Base-by-base conservation (phyloP, 805 yeast species). In the Pichia ethanolica region DNA sequence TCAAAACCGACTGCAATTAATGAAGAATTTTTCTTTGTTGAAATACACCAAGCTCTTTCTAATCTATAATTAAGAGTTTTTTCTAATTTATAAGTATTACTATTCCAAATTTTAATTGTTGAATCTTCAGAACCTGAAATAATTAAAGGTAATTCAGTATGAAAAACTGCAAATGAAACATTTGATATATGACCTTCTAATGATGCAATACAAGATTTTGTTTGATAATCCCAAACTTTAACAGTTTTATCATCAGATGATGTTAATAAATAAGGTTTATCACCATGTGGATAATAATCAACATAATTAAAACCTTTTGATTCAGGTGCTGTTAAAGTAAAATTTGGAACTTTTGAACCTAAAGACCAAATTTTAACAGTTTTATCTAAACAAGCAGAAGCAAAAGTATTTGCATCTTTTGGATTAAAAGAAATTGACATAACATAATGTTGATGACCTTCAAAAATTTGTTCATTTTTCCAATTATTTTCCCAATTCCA, bases 401-500 rank as follows among this genome's bases (percentile, higher is more conserved):
- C 99, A 76, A 93, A 93, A 38, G 97, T 91, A 70, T 86, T 89
- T 57, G 96, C 89, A 69, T 93, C 99, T 71, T 91, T 93, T 51
- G 99, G 98, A 70, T 93, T 93, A 74, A 93, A 88, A 42, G 93
- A 89, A 47, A 93, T 80, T 48, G 89, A 81, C 96, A 93, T 89
- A 47, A 93, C 90, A 67, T 86, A 93, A 69, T 93, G 97, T 66
- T 82, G 88, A 68, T 93, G 99, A 51, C 99, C 98, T 69, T 88
- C 96, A 65, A 86, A 93, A 36, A 83, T 80, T 67, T 88, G 97
- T 66, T 88, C 93, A 57, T 85, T 70, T 58, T 80, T 80, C 99
- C 99, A 93, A 63, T 79, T 80, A 62, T 82, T 81, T 49, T 93
- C 99, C 99, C 99, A 93, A 68, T 93, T 90, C 98, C 98, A 93